Evolutionary conservation across 257 asterid genomes (phyloP), one percentile per base, ranked within the genome.

Genomic region (Scutellaria barbata): DNA sequence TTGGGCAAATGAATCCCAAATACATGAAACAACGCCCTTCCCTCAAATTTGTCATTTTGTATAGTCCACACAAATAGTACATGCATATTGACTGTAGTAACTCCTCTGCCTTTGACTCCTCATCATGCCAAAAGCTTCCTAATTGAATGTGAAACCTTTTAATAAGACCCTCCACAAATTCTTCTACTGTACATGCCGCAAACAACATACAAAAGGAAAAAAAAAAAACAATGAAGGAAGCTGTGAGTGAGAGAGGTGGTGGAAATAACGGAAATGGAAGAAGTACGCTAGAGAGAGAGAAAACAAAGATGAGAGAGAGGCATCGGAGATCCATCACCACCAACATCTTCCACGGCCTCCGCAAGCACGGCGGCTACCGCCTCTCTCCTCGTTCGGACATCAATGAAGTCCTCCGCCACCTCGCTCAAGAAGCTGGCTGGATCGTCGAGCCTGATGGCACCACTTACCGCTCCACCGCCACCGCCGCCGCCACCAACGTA

Each of bases 311-410:
- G 86, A 78, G 85, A 66, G 85, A 81, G 82, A 73, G 84, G 48
- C 75, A 74, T 61, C 76, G 86, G 33, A 71, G 88, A 22, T 79
- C 88, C 79, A 79, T 84, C 77, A 84, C 88, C 66, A 79, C 84
- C 81, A 84, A 81, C 76, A 84, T 84, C 77, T 81, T 84, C 74
- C 86, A 76, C 61, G 86, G 85, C 80, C 88, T 83, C 80, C 85
- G 88, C 65, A 63, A 83, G 79, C 85, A 81, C 79, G 84, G 86
- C 33, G 88, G 86, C 66, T 84, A 81, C 83, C 80, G 81, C 77
- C 86, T 84, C 74, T 79, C 84, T 64, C 84, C 88, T 7, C 86
- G 88, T 60, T 84, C 86, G 25, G 86, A 84, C 77, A 84, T 84
- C 79, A 84, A 84, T 45, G 77, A 84, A 37, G 86, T 84, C 78